These are phyloP conservation scores for Lipomyces lipofer DNA, from an alignment of 805 yeast species.

Conservation along the genomic window DNA sequence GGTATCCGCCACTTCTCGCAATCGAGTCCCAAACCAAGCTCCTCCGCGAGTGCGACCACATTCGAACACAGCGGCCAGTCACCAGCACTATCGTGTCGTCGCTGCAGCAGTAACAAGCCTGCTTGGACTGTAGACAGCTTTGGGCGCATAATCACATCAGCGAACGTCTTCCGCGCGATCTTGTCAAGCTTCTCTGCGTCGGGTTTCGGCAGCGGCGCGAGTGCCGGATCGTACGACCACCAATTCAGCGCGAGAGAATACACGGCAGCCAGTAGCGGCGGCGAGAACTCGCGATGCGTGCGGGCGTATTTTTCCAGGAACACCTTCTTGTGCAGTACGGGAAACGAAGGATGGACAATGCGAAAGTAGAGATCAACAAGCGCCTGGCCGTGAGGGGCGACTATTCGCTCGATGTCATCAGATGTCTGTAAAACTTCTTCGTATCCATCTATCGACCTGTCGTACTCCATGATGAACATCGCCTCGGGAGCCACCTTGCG, in stretches of 20 bases:
- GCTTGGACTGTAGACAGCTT: conserved; percentile 91
- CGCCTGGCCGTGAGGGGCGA: conserved; percentile 89
- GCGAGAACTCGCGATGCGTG: conserved; percentile 87
- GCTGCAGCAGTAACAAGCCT: conserved; percentile 72
- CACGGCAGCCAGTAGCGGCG: conserved; percentile 88
- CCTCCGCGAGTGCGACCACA: conserved; percentile 85
- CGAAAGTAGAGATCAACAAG: conserved; percentile 71
- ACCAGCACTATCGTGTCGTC: conserved; percentile 32
- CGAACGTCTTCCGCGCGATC: conserved; percentile 63
- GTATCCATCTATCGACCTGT: conserved; percentile 68
- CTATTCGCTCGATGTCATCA: conserved; percentile 78
- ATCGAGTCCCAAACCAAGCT: conserved; percentile 83
- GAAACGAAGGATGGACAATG: conserved; percentile 87
- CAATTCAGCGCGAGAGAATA: conserved; percentile 85
- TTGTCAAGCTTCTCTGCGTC: conserved; percentile 68
- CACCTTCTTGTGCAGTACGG: conserved; percentile 86
- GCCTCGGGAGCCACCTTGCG: conserved; percentile 77
- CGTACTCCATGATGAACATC: conserved; percentile 73
- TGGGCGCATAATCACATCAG: conserved; percentile 79
- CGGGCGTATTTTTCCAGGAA: conserved; percentile 87
- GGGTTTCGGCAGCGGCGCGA: conserved; percentile 77
- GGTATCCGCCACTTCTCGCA: conserved; percentile 92
- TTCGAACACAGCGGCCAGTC: conserved; percentile 37
- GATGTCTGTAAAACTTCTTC: conserved; percentile 71
- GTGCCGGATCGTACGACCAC: conserved; percentile 87